phyloP scores from a whole-genome alignment of 176 grass and related monocot genomes.

The Oryza coarctata region DNA sequence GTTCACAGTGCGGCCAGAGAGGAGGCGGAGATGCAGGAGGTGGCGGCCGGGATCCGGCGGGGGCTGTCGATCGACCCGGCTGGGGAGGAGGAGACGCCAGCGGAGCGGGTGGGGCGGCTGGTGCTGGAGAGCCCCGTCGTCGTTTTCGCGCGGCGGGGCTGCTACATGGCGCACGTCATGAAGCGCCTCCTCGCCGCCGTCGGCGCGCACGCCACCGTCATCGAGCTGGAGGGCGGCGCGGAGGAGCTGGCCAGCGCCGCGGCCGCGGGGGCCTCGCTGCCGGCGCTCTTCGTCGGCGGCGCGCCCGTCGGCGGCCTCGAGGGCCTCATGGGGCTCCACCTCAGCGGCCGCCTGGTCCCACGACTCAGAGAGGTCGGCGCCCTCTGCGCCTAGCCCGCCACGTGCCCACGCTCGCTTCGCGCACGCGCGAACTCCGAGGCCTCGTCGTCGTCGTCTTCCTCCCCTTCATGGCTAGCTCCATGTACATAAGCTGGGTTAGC shows the following conservation, averaged over 20 bases:
- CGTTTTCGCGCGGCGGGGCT: constrained; percentile 62
- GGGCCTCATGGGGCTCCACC: constrained; percentile 87
- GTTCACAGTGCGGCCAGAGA: no score
- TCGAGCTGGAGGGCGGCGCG: constrained; percentile 62
- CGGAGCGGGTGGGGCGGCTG: constrained; percentile 46
- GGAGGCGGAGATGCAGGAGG: constrained; percentile 51
- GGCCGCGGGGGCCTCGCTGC: constrained; percentile 35
- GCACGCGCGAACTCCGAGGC: background rate
- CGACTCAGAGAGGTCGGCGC: constrained; percentile 47
- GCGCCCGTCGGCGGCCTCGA: constrained; percentile 76
- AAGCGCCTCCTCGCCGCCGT: constrained; percentile 67
- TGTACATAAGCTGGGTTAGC: background rate
- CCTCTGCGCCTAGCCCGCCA: constrained; percentile 28
- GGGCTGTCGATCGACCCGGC: constrained; percentile 61
- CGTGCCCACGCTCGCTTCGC: background rate
- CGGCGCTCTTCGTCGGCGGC: constrained; percentile 84
- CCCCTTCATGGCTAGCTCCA: background rate
- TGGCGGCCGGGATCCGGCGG: constrained; percentile 29
- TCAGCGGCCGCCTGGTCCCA: constrained; percentile 59
- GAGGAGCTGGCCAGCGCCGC: constrained; percentile 52
- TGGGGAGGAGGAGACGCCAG: constrained; percentile 51
- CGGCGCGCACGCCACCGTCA: constrained; percentile 83
- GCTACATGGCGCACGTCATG: constrained; percentile 98
- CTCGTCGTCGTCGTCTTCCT: background rate
- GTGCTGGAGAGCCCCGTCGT: constrained; percentile 82